A percentile compares a stretch with the other conserved stretches of the same genome.
phyloP scores from a whole-genome alignment of 768 basidiomycete species.

The Mycena galopus region DNA sequence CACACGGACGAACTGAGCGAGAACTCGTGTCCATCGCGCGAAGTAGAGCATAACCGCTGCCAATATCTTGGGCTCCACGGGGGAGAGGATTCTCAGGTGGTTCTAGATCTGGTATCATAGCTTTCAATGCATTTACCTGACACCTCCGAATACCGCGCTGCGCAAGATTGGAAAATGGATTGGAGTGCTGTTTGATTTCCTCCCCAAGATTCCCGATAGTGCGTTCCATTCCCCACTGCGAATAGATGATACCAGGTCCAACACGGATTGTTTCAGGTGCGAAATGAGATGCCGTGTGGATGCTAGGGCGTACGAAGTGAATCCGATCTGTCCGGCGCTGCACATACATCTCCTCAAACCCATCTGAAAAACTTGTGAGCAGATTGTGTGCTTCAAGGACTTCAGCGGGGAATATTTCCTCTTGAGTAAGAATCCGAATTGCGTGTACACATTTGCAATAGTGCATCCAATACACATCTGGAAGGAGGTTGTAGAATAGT shows the following conservation, averaged over 20 bases:
- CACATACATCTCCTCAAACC: conserved; percentile 46
- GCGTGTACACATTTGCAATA: conserved; percentile 40
- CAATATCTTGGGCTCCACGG: conserved; percentile 28
- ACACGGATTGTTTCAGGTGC: conserved; percentile 32
- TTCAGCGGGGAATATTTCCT: conserved; percentile 25
- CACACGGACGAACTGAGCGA: not conserved
- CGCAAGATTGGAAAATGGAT: conserved; percentile 40
- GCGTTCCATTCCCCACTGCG: conserved; percentile 46
- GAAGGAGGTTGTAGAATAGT: conserved; percentile 36
- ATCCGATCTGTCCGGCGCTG: conserved; percentile 36
- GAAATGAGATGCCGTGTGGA: conserved; percentile 44
- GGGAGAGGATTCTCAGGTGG: conserved; percentile 14
- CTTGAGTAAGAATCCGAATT: conserved; percentile 37
- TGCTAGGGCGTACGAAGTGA: conserved; percentile 43
- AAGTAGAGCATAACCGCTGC: conserved; percentile 30
- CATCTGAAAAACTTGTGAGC: conserved; percentile 37
- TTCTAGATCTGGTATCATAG: conserved; percentile 34
- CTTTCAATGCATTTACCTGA: conserved; percentile 30
- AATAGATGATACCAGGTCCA: conserved; percentile 35
- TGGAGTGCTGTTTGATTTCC: conserved; percentile 39
- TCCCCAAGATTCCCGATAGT: conserved; percentile 42
- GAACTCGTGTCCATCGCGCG: conserved; percentile 15
- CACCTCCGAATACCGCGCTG: conserved; percentile 34
- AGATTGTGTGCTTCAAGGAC: conserved; percentile 30
- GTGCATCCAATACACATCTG: conserved; percentile 36